Percentiles rank a stretch among this genome's conserved stretches.
Conservation (phyloP, 805 yeast species). For the Teunomyces cretensis region DNA sequence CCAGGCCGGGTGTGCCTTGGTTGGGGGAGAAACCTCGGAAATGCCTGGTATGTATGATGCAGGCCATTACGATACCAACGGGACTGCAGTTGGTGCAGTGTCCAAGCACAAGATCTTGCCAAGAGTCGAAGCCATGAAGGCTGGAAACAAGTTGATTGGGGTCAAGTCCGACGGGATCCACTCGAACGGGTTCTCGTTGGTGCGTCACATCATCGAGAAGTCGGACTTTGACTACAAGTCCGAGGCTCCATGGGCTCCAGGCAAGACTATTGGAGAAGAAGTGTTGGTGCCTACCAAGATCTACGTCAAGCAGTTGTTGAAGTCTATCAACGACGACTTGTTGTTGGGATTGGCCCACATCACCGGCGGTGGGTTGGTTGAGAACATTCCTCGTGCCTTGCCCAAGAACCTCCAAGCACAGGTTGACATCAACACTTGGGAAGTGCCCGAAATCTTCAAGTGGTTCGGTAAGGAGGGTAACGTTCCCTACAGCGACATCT, state of each 20-base stretch:
- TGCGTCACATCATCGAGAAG: conserved; percentile 85
- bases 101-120: conserved; percentile 75
- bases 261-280: conserved; percentile 79
- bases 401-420: conserved; percentile 78
- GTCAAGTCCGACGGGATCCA: conserved; percentile 90
- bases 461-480: conserved; percentile 93
- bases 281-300: conserved; percentile 88
- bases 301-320: conserved; percentile 87
- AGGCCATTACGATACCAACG: conserved; percentile 96
- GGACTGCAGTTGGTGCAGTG: conserved; percentile 98
- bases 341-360: conserved; percentile 92
- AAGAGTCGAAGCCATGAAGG: conserved; percentile 58
- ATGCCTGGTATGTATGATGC: conserved; percentile 99
- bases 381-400: conserved; percentile 92
- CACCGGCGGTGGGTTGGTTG: conserved; percentile 98
- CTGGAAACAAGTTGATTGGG: conserved; percentile 84
- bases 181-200: conserved; percentile 94
- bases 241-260: conserved; percentile 79
- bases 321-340: conserved; percentile 64
- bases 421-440: conserved; percentile 79
- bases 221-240: conserved; percentile 66
- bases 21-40: conserved; percentile 98
- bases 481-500: conserved; percentile 79
- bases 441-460: conserved; percentile 83
- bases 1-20: conserved; percentile 93